Evolutionary conservation across 176 grass and related monocot species (phyloP).

Genomic region (Dendrocalamus sinicus): DNA sequence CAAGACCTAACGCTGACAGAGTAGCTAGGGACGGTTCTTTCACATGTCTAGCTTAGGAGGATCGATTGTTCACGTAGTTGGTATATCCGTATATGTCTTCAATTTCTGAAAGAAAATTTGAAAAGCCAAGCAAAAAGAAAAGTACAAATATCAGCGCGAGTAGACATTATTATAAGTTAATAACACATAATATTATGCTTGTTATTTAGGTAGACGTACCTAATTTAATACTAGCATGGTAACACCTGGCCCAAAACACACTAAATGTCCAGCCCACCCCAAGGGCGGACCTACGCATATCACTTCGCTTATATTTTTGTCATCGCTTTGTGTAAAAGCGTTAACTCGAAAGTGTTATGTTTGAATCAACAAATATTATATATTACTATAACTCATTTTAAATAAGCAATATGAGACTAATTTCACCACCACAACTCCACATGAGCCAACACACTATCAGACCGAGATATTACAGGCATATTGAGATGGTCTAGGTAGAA

Average conservation of each 20-base stretch:
- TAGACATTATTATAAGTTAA: neutral
- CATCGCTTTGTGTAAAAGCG: too few relatives aligned
- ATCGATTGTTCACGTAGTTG: conserved; percentile 5
- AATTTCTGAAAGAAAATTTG: neutral
- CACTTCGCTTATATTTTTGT: too few relatives aligned
- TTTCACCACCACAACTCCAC: too few relatives aligned
- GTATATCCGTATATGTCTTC: neutral
- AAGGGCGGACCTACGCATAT: too few relatives aligned
- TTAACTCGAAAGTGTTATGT: too few relatives aligned
- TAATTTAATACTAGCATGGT: neutral
- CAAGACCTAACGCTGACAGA: neutral
- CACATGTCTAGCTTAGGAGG: neutral
- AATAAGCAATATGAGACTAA: too few relatives aligned
- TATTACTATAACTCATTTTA: too few relatives aligned
- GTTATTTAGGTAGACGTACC: neutral
- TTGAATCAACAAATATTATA: too few relatives aligned
- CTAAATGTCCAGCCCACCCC: too few relatives aligned
- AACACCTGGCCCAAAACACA: too few relatives aligned
- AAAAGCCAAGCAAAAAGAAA: neutral
- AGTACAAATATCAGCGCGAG: neutral
- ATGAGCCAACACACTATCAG: too few relatives aligned
- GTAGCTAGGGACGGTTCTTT: neutral
- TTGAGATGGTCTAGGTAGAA: neutral
- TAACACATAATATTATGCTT: neutral
- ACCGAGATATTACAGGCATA: neutral